These are phyloP conservation scores for Camelina hispida DNA, from an alignment of 345 rosid genomes.

Conservation along the genomic window DNA sequence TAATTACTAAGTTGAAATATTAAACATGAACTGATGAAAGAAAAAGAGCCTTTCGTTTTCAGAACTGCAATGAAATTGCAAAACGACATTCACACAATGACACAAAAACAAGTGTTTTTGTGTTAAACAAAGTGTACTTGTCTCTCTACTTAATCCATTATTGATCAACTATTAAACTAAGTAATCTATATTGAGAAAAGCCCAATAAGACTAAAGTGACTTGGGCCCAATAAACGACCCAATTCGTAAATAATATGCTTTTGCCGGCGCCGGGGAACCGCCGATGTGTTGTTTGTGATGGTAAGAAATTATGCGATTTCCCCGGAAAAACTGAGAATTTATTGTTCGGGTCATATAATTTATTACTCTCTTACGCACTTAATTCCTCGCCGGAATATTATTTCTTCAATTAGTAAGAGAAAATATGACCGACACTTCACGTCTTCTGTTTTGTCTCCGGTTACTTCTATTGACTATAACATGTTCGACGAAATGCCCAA, in stretches of 20 bases:
- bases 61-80: too few species aligned
- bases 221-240: too few species aligned
- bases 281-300: constrained; percentile 34
- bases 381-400: constrained; percentile 1
- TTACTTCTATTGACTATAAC: constrained; percentile 29
- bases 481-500: constrained; percentile 55
- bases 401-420: constrained; percentile 6
- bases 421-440: constrained; percentile 25
- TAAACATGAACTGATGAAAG: too few species aligned
- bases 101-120: too few species aligned
- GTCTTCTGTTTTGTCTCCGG: constrained; percentile 19
- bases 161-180: too few species aligned
- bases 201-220: too few species aligned
- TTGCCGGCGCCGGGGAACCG: constrained; percentile 21
- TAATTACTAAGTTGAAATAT: too few species aligned
- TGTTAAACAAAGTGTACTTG: too few species aligned
- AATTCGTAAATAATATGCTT: background rate
- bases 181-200: too few species aligned
- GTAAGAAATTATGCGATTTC: constrained; percentile 3
- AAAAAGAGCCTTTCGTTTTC: too few species aligned
- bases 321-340: constrained; percentile 10
- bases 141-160: too few species aligned
- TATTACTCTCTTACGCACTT: background rate
- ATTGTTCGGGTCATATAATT: background rate
- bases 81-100: too few species aligned